Evolutionary conservation across 768 basidiomycete species (phyloP).

Genomic region (Boletales sp.): DNA sequence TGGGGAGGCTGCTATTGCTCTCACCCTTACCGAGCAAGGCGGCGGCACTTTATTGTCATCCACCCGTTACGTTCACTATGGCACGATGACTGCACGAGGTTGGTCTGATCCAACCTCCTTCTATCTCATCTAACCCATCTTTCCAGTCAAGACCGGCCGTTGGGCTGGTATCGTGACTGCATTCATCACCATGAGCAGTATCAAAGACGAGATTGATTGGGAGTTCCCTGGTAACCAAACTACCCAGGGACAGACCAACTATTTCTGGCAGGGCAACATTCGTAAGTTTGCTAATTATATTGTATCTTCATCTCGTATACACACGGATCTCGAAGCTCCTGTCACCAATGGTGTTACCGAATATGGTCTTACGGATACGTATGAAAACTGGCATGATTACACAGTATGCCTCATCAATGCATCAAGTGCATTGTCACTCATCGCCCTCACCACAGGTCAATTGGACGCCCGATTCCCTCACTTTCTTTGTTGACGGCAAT

Average conservation of each 20-base stretch:
- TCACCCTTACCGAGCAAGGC: constrained; percentile 65
- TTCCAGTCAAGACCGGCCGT: constrained; percentile 68
- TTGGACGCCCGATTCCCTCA: constrained; percentile 69
- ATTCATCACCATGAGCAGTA: constrained; percentile 79
- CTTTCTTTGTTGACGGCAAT: constrained; percentile 68
- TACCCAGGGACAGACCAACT: constrained; percentile 72
- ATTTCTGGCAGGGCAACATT: constrained; percentile 72
- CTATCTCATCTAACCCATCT: not conserved
- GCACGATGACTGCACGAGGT: constrained; percentile 66
- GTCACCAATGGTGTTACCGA: constrained; percentile 48
- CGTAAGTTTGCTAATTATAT: constrained; percentile 39
- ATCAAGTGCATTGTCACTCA: not conserved
- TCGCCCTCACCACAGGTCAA: constrained; percentile 51
- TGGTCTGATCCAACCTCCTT: constrained; percentile 3
- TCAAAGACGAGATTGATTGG: constrained; percentile 89
- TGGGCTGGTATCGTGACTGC: constrained; percentile 84
- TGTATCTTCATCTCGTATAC: not conserved
- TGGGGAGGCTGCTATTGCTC: constrained; percentile 57
- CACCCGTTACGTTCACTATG: constrained; percentile 81
- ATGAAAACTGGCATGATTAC: constrained; percentile 68
- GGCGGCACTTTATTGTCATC: constrained; percentile 78
- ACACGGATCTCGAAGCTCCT: constrained; percentile 31
- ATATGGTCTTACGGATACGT: constrained; percentile 58
- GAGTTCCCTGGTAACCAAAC: constrained; percentile 69
- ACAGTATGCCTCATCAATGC: constrained; percentile 45